Base-by-base conservation (phyloP, 441 rosid genomes). In the Omphalea diandra region DNA sequence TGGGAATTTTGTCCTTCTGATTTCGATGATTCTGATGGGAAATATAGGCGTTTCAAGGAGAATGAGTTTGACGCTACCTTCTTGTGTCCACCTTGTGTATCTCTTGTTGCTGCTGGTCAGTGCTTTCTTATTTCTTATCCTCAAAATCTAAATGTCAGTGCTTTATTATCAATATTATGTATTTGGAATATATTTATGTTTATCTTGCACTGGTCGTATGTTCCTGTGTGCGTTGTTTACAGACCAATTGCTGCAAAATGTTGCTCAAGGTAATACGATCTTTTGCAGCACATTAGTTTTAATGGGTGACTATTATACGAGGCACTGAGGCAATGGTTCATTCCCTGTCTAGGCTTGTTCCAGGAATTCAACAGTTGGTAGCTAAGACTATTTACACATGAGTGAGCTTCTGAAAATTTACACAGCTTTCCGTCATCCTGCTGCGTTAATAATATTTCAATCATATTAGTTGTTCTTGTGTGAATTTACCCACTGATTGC, bases 1-100 rank as follows among this genome's bases (percentile, higher is more conserved):
- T 94, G 98, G 99, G 99, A 92, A 80, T 69, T 95, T 59, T 95
- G 99, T 76, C 85, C 95, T 65, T 83, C 94, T 5, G 95, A 87
- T 69, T 95, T 95, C 75, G 57, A 73, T 29, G 79, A 71, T 68
- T 56, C 80, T 9, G 82, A 79, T 56, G 93, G 90, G 54, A 86
- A 79, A 74, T 90, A 84, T 75, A 73, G 65, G 46, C 82, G 85
- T 22, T 62, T 31, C 77, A 86, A 81, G 73, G 79, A 80, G 11
- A 76, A 84, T 7, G 94, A 89, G 77, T 78, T 90, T 40, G 85
- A 82, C 68, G 96, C 85, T 65, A 79, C 90, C 12, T 90, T 95
- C 75, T 67, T 75, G 9, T 95, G 97, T 75, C 83, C 83, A 46
- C 69, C 85, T 17, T 89, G 99, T 60, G 35, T 53, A 32, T 58